phyloP scores from a whole-genome alignment of 441 rosid species.

The Croton setiger region DNA sequence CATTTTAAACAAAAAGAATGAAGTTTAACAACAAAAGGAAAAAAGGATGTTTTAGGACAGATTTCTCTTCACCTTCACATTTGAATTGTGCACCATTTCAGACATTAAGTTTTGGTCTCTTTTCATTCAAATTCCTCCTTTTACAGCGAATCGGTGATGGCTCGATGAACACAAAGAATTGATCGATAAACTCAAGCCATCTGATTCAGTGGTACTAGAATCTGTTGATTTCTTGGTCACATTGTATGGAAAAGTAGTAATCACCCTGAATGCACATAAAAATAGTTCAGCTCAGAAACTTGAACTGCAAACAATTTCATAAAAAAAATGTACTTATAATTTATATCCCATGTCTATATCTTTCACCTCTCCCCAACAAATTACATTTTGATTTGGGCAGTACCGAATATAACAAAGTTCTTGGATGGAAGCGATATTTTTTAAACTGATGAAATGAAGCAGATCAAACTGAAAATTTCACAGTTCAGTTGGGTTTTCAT shows the following conservation, averaged over 20 bases:
- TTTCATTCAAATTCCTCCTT: neutral
- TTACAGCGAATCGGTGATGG: constrained; percentile 12
- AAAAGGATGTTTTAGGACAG: constrained; percentile 4
- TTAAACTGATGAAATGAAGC: too few relatives aligned
- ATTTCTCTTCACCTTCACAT: neutral
- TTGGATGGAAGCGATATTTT: too few relatives aligned
- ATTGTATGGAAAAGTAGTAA: constrained; percentile 56
- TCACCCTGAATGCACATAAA: constrained; percentile 37
- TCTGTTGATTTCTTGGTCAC: constrained; percentile 40
- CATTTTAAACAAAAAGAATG: constrained; percentile 18
- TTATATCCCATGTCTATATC: neutral
- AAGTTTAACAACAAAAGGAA: constrained; percentile 11
- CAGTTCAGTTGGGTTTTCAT: too few relatives aligned
- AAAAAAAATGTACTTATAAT: too few relatives aligned
- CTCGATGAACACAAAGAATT: constrained; percentile 31
- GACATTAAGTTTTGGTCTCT: neutral
- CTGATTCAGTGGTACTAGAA: constrained; percentile 23
- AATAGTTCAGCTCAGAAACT: neutral
- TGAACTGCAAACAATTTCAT: too few relatives aligned
- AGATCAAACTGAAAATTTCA: too few relatives aligned
- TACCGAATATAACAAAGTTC: too few relatives aligned
- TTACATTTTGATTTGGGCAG: too few relatives aligned
- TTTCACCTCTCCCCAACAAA: neutral
- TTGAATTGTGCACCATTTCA: neutral
- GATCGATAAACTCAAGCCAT: constrained; percentile 39